Percentiles rank a stretch among this genome's conserved stretches.
These are phyloP conservation scores for Tuctoria greenei DNA, from an alignment of 176 grass and related monocot species.

Conservation along the genomic window DNA sequence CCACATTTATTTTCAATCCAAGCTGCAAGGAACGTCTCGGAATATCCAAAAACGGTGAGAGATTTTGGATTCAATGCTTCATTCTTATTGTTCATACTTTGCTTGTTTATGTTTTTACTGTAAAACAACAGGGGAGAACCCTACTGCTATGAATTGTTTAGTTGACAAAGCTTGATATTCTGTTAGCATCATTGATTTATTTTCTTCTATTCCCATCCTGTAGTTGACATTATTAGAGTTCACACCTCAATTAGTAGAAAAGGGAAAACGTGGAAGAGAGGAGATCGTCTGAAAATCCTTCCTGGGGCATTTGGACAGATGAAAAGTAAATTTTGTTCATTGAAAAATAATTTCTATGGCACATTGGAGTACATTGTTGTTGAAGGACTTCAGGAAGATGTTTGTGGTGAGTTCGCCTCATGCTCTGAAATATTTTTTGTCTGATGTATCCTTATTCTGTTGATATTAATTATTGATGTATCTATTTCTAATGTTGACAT, in stretches of 20 bases:
- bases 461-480: not conserved
- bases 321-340: conserved; percentile 10
- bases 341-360: conserved; percentile 41
- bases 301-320: conserved; percentile 28
- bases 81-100: no score
- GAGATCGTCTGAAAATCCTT: conserved; percentile 47
- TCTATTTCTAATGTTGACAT: conserved; percentile 1
- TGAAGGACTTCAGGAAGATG: conserved; percentile 55
- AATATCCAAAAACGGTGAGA: conserved; percentile 51
- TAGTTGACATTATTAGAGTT: conserved; percentile 46
- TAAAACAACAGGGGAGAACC: no score
- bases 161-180: no score
- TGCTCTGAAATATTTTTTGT: conserved; percentile 17
- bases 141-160: no score
- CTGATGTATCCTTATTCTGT: not conserved
- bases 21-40: conserved; percentile 45
- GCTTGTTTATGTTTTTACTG: no score
- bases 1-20: conserved; percentile 42
- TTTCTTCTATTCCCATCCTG: conserved; percentile 6
- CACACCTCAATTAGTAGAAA: conserved; percentile 43
- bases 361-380: conserved; percentile 51
- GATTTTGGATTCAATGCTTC: not conserved
- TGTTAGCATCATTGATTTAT: not conserved
- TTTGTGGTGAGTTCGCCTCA: conserved; percentile 42
- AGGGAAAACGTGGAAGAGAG: conserved; percentile 47